These are phyloP conservation scores for Phaffomyces antillensis DNA, from an alignment of 805 yeast species.

Conservation along the genomic window DNA sequence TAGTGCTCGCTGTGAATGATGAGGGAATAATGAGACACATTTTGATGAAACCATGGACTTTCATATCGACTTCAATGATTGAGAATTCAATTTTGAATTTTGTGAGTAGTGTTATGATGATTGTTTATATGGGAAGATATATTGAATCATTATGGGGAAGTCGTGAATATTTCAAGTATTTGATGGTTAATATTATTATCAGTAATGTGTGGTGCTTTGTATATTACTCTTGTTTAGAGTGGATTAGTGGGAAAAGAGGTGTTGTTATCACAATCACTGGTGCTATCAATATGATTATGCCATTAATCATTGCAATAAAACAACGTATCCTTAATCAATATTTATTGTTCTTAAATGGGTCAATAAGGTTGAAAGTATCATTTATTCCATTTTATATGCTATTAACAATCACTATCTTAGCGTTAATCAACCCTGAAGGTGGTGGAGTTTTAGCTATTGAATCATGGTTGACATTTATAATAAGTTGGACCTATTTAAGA, in stretches of 20 bases:
- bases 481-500: conserved; percentile 34
- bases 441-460: not conserved
- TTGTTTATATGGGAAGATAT: conserved; percentile 46
- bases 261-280: conserved; percentile 14
- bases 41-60: conserved; percentile 41
- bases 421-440: conserved; percentile 11
- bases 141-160: conserved; percentile 50
- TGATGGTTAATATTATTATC: conserved; percentile 27
- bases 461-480: conserved; percentile 26
- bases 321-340: conserved; percentile 50
- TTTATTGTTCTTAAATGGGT: conserved; percentile 40
- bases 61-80: conserved; percentile 39
- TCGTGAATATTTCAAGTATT: conserved; percentile 36
- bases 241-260: not conserved
- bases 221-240: conserved; percentile 18
- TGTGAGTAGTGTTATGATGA: conserved; percentile 28
- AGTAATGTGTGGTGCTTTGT: conserved; percentile 31
- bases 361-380: conserved; percentile 28
- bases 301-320: conserved; percentile 47
- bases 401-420: conserved; percentile 13
- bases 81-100: conserved; percentile 38
- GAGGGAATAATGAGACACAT: conserved; percentile 29
- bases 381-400: conserved; percentile 23
- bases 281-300: conserved; percentile 26
- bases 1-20: conserved; percentile 38